phyloP scores from a whole-genome alignment of 441 rosid species.

The Brassica balearica region DNA sequence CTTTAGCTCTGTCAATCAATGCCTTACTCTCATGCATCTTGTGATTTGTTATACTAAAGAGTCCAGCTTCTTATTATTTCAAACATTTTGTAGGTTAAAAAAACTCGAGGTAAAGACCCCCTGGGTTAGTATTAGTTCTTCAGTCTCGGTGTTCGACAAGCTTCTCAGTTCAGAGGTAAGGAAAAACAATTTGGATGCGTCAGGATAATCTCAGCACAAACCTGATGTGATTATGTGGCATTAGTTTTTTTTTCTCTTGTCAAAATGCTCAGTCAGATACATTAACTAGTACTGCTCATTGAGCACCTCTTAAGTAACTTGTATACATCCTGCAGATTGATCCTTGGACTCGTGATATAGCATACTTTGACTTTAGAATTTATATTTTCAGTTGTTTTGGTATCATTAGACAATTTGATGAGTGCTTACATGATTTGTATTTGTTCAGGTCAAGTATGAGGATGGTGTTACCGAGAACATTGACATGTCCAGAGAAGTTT shows the following conservation, averaged over 20 bases:
- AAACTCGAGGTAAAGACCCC: conserved; percentile 53
- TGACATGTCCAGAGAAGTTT: conserved; percentile 74
- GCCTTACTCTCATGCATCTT: neutral
- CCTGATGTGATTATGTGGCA: conserved; percentile 66
- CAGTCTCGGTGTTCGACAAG: conserved; percentile 11
- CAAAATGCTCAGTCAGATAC: neutral
- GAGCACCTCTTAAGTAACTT: neutral
- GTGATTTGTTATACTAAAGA: neutral
- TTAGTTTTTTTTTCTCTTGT: neutral
- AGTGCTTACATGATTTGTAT: conserved; percentile 35
- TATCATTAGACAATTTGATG: conserved; percentile 55
- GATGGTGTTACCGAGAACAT: conserved; percentile 64
- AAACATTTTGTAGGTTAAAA: conserved; percentile 53
- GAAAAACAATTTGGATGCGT: conserved; percentile 28
- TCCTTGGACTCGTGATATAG: neutral
- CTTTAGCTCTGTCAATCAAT: neutral
- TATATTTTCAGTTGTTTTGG: conserved; percentile 63
- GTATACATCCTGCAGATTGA: neutral
- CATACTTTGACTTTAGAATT: neutral
- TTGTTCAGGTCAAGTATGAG: conserved; percentile 71
- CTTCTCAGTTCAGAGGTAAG: conserved; percentile 35
- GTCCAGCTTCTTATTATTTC: conserved; percentile 38
- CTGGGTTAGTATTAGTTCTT: conserved; percentile 51
- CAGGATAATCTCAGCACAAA: conserved; percentile 67
- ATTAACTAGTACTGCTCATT: neutral